Base-by-base conservation (phyloP, 768 basidiomycete species). In the Leccinum subgranulosum region DNA sequence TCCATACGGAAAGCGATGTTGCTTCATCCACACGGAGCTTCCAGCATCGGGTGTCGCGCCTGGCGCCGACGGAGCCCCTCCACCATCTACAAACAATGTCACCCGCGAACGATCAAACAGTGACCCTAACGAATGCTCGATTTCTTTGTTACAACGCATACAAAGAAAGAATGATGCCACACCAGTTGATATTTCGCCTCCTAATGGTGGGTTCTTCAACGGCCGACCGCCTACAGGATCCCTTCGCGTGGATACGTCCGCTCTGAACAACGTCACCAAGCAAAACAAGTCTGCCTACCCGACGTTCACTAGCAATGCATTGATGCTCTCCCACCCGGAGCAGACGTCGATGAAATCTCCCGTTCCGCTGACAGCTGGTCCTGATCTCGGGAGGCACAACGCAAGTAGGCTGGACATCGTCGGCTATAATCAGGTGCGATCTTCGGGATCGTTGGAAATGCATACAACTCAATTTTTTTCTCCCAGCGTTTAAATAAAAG, bases 221-320 rank as follows among this genome's bases (percentile, higher is more conserved):
- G 73, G 79, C 57, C 77, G 87, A 50, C 87, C 88, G 23, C 87
- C 85, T 0, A 84, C 83, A 5, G 87, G 87, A 34, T 81, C 84
- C 41, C 74, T 92, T 66, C 79, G 88, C 33, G 87, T 92, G 53
- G 88, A 92, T 68, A 92, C 90, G 0, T 79, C 85, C 34, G 77
- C 83, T 29, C 74, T 89, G 49, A 83, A 83, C 59, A 78, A 79
- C 10, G 72, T 82, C 48, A 76, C 83, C 31, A 74, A 82, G 65
- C 90, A 91, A 76, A 92, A 92, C 75, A 93, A 93, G 72, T 92
- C 90, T 9, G 90, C 90, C 1, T 92, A 88, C 65, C 90, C 91
- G 4, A 77, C 78, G 14, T 82, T 81, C 65, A 65, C 81, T 23
- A 72, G 76, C 57, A 82, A 82, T 58, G 71, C 74, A 11, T 56